phyloP scores from a whole-genome alignment of 768 basidiomycete genomes.

The Tulasnella sp. region DNA sequence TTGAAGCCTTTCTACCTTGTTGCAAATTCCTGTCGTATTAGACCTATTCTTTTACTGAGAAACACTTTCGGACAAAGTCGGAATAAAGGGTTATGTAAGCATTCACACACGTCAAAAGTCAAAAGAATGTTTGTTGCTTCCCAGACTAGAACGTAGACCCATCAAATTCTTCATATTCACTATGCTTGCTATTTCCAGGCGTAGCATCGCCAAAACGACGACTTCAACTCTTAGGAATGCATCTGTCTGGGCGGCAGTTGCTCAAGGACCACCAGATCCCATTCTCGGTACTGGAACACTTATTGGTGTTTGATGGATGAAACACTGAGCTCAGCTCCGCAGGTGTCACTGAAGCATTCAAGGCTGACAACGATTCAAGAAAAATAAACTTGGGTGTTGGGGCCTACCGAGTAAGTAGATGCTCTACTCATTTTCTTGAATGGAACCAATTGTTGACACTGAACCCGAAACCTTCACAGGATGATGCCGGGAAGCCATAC shows the following conservation, averaged over 20 bases:
- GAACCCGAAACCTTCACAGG: conserved; percentile 23
- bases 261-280: conserved; percentile 81
- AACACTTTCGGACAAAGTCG: not conserved
- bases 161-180: not conserved
- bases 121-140: conserved; percentile 1
- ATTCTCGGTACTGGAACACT: conserved; percentile 56
- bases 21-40: not conserved
- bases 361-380: conserved; percentile 78
- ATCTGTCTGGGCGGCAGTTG: conserved; percentile 71
- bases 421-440: too few relatives aligned
- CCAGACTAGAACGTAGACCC: not conserved
- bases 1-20: not conserved
- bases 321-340: conserved; percentile 4
- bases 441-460: conserved; percentile 8
- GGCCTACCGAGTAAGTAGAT: conserved; percentile 73
- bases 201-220: not conserved
- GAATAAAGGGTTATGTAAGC: not conserved
- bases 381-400: conserved; percentile 99
- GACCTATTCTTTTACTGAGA: not conserved
- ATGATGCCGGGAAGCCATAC: conserved; percentile 89
- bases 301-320: not conserved
- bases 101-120: not conserved
- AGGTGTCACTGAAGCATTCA: conserved; percentile 93
- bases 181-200: conserved; percentile 6
- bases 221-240: conserved; percentile 27